Conservation (phyloP, 2,329 filamentous ascomycete species). For the Xylaria sp. region DNA sequence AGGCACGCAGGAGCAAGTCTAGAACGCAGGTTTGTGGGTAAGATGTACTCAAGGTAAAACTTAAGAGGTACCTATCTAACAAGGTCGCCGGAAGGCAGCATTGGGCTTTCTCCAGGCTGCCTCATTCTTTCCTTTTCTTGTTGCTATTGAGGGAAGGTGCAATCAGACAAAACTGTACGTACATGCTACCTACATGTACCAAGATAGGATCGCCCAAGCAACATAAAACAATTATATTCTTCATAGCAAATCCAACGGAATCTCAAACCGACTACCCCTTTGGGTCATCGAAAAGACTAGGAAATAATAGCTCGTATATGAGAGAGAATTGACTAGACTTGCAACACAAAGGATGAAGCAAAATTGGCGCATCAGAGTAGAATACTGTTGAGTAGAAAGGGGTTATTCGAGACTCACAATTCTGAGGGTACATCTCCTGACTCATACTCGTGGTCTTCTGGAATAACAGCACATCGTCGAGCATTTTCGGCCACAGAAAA, state of each 20-base stretch:
- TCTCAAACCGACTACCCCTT: too few relatives aligned
- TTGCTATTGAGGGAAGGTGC: neutral
- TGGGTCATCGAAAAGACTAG: neutral
- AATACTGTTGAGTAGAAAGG: neutral
- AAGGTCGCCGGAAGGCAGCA: too few relatives aligned
- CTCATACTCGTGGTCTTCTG: neutral
- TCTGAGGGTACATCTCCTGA: neutral
- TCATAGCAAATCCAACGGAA: too few relatives aligned
- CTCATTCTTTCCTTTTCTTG: neutral
- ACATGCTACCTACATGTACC: neutral
- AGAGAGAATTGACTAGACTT: neutral
- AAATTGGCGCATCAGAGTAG: neutral
- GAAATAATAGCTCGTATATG: neutral
- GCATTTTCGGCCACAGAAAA: neutral
- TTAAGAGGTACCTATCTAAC: neutral
- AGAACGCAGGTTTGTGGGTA: neutral
- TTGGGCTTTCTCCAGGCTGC: neutral
- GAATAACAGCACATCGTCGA: neutral
- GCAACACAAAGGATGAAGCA: neutral
- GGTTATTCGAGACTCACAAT: neutral
- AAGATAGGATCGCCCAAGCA: neutral
- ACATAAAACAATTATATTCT: neutral
- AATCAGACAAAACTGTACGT: neutral
- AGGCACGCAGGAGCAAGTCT: neutral
- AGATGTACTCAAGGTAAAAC: neutral